Percentiles rank a stretch among this genome's conserved stretches.
phyloP scores from a whole-genome alignment of 208 protist species.

The Ichthyophonus hoferi region DNA sequence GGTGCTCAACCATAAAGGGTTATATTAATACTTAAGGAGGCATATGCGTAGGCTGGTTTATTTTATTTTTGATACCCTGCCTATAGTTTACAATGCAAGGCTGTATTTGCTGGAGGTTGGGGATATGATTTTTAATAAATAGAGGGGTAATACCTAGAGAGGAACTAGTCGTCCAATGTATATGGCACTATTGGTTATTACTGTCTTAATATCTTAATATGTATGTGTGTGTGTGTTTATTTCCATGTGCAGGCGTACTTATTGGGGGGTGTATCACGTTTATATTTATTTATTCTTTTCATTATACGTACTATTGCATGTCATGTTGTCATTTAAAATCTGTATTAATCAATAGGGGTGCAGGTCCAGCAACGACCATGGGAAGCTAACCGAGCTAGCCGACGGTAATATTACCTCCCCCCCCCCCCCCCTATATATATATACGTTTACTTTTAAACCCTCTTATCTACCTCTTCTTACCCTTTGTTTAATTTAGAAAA shows the following conservation, averaged over 20 bases:
- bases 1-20: no score
- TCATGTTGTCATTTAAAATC: background rate
- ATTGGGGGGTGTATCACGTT: background rate
- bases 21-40: no score
- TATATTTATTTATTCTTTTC: background rate
- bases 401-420: background rate
- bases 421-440: background rate
- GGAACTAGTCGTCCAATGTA: no score
- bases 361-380: background rate
- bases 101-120: no score
- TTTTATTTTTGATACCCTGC: no score
- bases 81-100: no score
- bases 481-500: background rate
- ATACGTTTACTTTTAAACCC: background rate
- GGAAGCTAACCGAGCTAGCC: background rate
- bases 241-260: background rate
- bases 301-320: background rate
- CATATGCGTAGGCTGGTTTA: no score
- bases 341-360: background rate
- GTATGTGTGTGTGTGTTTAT: background rate
- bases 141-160: no score
- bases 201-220: no score
- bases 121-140: no score
- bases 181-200: no score
- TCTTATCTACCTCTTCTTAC: background rate